phyloP scores from a whole-genome alignment of 2,329 filamentous ascomycete species.

The Trichophyton rubrum region DNA sequence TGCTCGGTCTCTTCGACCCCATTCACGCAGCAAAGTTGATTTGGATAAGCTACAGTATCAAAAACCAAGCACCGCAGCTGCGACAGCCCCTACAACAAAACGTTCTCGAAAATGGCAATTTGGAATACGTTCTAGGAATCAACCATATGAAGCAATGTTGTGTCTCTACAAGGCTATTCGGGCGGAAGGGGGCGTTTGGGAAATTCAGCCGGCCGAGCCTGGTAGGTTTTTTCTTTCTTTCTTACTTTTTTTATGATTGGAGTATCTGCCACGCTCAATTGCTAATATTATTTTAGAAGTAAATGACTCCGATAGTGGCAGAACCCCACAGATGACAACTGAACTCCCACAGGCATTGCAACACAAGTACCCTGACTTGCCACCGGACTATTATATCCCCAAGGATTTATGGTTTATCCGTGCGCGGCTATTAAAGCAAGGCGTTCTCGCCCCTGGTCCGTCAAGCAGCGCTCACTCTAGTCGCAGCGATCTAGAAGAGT shows the following conservation, averaged over 20 bases:
- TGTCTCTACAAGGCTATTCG: conserved; percentile 88
- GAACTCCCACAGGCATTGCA: conserved; percentile 31
- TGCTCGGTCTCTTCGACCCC: conserved; percentile 69
- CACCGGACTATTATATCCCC: conserved; percentile 64
- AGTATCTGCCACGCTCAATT: background rate
- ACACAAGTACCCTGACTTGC: conserved; percentile 33
- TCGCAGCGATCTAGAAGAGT: conserved; percentile 31
- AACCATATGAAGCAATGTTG: conserved; percentile 83
- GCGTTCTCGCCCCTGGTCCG: conserved; percentile 47
- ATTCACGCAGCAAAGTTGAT: conserved; percentile 58
- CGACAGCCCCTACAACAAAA: conserved; percentile 42
- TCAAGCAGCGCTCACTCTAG: conserved; percentile 29
- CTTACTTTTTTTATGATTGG: too few species aligned
- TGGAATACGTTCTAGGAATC: conserved; percentile 86
- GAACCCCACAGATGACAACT: conserved; percentile 21
- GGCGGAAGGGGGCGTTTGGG: conserved; percentile 81
- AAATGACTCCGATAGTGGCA: conserved; percentile 27
- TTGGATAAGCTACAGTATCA: conserved; percentile 49
- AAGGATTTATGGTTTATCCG: conserved; percentile 92
- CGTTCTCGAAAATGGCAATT: conserved; percentile 87
- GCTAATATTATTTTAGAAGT: conserved; percentile 11
- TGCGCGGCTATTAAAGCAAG: conserved; percentile 74
- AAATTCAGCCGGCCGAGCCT: conserved; percentile 40
- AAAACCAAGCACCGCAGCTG: conserved; percentile 44
- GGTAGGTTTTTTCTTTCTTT: conserved; percentile 18